phyloP scores from a whole-genome alignment of 2,329 filamentous ascomycete genomes.

The Penicillium griseofulvum region DNA sequence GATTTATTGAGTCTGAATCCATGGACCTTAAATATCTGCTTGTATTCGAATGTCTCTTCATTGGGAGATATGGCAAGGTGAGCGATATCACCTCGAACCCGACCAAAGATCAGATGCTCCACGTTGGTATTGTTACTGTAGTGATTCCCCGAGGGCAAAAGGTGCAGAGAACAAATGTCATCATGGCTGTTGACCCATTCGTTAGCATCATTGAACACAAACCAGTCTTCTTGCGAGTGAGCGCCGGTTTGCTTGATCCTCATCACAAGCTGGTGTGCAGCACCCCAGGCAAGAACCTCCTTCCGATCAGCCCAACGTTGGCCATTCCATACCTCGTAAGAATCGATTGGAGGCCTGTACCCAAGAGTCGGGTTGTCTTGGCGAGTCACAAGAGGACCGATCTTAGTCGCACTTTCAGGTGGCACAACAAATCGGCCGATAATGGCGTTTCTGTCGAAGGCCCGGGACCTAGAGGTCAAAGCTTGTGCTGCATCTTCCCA shows the following conservation, averaged over 20 bases:
- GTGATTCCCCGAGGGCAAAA: slow-evolving; percentile 45
- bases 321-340: slow-evolving; percentile 53
- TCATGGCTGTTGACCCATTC: slow-evolving; percentile 52
- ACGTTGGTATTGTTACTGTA: slow-evolving; percentile 35
- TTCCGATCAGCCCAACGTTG: slow-evolving; percentile 49
- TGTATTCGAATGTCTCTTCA: slow-evolving; percentile 28
- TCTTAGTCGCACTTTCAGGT: slow-evolving; percentile 40
- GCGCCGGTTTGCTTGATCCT: slow-evolving; percentile 47
- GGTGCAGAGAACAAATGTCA: slow-evolving; percentile 58
- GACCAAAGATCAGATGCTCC: slow-evolving; percentile 55
- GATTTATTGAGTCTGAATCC: slow-evolving; percentile 48
- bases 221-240: slow-evolving; percentile 44
- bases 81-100: slow-evolving; percentile 54
- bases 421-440: slow-evolving; percentile 54
- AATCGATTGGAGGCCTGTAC: slow-evolving; percentile 59
- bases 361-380: slow-evolving; percentile 54
- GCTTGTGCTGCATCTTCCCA: slow-evolving; percentile 54
- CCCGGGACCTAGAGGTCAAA: slow-evolving; percentile 56
- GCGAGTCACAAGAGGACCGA: slow-evolving; percentile 38
- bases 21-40: slow-evolving; percentile 47
- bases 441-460: slow-evolving; percentile 57
- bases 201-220: slow-evolving; percentile 52
- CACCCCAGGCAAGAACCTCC: slow-evolving; percentile 60
- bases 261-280: slow-evolving; percentile 56
- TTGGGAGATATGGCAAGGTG: slow-evolving; percentile 37